Conservation (phyloP, 192 early-diverging fungal species). For the Backusella liffmaniae region DNA sequence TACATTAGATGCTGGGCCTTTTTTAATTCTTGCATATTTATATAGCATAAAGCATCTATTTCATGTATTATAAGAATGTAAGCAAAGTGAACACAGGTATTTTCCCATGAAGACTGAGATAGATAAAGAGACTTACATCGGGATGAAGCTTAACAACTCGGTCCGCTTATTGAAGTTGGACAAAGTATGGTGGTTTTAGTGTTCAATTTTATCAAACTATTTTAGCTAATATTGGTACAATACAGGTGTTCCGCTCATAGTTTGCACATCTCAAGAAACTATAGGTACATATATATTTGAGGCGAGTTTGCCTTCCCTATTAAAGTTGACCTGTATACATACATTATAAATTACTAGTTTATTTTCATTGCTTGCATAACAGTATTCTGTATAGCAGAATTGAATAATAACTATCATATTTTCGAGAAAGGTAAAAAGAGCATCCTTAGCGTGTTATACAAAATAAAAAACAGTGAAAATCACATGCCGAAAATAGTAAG, state of each 20-base stretch:
- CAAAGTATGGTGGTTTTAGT: not conserved
- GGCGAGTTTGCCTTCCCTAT: not conserved
- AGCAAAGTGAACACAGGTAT: not conserved
- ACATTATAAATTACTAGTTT: not conserved
- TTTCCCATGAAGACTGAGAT: not conserved
- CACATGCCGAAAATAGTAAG: conserved; percentile 1
- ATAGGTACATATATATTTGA: not conserved
- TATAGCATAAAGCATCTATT: not conserved
- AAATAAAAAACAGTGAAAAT: not conserved
- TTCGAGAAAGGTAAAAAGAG: not conserved
- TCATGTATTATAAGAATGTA: not conserved
- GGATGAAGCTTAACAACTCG: not conserved
- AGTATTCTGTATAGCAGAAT: not conserved
- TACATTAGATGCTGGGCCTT: not conserved
- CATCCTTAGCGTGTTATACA: not conserved
- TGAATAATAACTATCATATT: not conserved
- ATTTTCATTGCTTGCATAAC: not conserved
- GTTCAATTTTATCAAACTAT: not conserved
- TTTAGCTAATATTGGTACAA: not conserved
- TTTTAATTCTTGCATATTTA: not conserved
- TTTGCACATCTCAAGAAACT: not conserved
- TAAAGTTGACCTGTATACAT: not conserved
- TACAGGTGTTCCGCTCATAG: not conserved
- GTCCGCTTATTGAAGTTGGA: not conserved
- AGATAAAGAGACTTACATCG: not conserved